Conservation (phyloP, 192 early-diverging fungal species). For the Coemansia erecta region DNA sequence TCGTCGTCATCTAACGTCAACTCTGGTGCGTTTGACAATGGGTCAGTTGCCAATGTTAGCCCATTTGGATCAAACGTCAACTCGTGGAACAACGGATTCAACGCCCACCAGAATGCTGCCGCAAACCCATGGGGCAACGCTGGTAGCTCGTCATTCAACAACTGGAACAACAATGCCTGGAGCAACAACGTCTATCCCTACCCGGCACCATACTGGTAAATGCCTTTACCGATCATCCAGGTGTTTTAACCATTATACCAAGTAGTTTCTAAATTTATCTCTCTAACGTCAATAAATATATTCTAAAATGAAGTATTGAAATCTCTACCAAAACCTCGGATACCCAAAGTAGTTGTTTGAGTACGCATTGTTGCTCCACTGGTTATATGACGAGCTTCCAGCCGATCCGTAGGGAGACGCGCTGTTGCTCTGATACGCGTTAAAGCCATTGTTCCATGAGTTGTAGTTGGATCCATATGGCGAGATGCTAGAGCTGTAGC, state of each 20-base stretch:
- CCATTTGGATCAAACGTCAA: conserved; percentile 40
- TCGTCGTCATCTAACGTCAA: conserved; percentile 39
- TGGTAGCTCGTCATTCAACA: conserved; percentile 49
- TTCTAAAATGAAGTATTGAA: neutral
- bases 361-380: conserved; percentile 39
- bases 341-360: conserved; percentile 20
- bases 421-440: conserved; percentile 17
- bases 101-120: conserved; percentile 40
- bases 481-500: conserved; percentile 12
- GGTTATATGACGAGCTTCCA: conserved; percentile 23
- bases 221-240: neutral
- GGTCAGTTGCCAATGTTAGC: conserved; percentile 26
- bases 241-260: neutral
- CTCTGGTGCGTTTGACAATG: conserved; percentile 50
- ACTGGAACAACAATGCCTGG: conserved; percentile 56
- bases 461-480: conserved; percentile 26
- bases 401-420: conserved; percentile 15
- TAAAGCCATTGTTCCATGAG: conserved; percentile 30
- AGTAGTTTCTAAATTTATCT: neutral
- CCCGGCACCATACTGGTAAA: conserved; percentile 43
- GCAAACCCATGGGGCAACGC: conserved; percentile 47
- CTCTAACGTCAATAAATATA: conserved; percentile 2
- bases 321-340: conserved; percentile 18
- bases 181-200: conserved; percentile 37
- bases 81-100: conserved; percentile 50